Evolutionary conservation across 352 stramenopile species (phyloP).

Genomic region (Bremia lactucae): DNA sequence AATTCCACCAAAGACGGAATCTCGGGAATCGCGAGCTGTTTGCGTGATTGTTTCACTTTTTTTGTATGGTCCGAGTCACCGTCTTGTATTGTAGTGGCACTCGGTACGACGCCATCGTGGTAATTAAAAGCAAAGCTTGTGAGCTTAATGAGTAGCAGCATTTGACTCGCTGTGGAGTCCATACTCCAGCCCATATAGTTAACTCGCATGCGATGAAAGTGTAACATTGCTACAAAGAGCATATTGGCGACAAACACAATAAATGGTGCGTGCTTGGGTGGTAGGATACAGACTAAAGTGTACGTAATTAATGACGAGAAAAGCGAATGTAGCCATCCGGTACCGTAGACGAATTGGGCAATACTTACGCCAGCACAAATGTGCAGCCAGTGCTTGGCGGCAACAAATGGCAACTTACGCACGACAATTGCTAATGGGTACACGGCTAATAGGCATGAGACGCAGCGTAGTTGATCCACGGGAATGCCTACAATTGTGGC

Average conservation of each 20-base stretch:
- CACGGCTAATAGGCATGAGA: constrained; percentile 84
- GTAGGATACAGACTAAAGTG: constrained; percentile 63
- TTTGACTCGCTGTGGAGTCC: constrained; percentile 83
- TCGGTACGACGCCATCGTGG: constrained; percentile 85
- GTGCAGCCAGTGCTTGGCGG: constrained; percentile 89
- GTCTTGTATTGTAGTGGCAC: constrained; percentile 30
- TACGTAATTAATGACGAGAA: constrained; percentile 88
- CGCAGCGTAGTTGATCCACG: constrained; percentile 65
- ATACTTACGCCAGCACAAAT: constrained; percentile 87
- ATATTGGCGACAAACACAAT: constrained; percentile 93
- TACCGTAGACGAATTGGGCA: constrained; percentile 89
- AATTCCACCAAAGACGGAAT: constrained; percentile 90
- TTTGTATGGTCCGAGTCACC: constrained; percentile 10
- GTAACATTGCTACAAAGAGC: constrained; percentile 84
- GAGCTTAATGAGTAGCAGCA: constrained; percentile 95
- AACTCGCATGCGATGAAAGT: constrained; percentile 93
- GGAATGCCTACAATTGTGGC: constrained; percentile 28
- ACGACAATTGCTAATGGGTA: constrained; percentile 92
- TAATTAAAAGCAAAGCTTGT: constrained; percentile 97
- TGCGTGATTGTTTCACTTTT: constrained; percentile 27
- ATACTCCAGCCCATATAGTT: constrained; percentile 91
- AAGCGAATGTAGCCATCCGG: constrained; percentile 92
- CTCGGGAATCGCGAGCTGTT: constrained; percentile 60
- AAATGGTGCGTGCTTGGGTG: constrained; percentile 43
- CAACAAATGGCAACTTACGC: constrained; percentile 57